A percentile compares a stretch with the other conserved stretches of the same genome.
These are phyloP conservation scores for Penicillium sp. DNA, from an alignment of 2,329 filamentous ascomycete genomes.

Conservation along the genomic window DNA sequence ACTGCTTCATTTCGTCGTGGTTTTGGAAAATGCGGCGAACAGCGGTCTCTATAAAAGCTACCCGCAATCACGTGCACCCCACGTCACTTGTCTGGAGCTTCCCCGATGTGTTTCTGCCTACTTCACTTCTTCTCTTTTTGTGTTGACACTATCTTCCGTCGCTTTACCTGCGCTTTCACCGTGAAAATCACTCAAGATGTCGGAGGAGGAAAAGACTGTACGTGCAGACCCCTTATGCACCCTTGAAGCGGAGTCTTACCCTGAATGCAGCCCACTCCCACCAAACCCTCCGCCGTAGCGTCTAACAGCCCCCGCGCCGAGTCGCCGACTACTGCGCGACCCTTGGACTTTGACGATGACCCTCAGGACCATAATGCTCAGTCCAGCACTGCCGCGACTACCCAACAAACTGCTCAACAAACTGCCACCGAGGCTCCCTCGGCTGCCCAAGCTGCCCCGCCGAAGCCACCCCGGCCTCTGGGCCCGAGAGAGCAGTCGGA, in stretches of 20 bases:
- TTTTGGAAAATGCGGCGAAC: conserved; percentile 7
- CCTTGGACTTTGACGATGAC: conserved; percentile 59
- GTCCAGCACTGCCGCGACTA: conserved; percentile 16
- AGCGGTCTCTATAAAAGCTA: conserved; percentile 17
- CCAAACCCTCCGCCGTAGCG: conserved; percentile 31
- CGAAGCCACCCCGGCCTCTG: conserved; percentile 81
- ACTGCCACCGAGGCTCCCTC: conserved; percentile 50
- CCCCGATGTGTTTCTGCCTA: conserved; percentile 18
- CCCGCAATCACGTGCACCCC: conserved; percentile 26
- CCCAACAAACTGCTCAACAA: conserved; percentile 25
- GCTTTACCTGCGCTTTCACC: not conserved
- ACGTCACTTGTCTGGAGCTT: conserved; percentile 29
- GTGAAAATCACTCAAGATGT: conserved; percentile 24
- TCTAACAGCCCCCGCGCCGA: conserved; percentile 44
- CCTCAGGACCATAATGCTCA: conserved; percentile 44
- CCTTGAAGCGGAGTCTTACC: conserved; percentile 21
- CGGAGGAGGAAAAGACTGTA: conserved; percentile 40
- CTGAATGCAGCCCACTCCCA: conserved; percentile 32
- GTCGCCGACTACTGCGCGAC: conserved; percentile 56
- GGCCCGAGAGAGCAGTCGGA: conserved; percentile 82
- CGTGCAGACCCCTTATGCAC: conserved; percentile 13
- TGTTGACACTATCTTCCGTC: not conserved
- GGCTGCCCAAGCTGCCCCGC: conserved; percentile 61
- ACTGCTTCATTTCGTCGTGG: conserved; percentile 2
- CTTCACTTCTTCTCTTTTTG: conserved; percentile 10